Evolutionary conservation across 306 rosid genomes (phyloP), one percentile per base, ranked within the genome.

Genomic region (Lupinus albus): DNA sequence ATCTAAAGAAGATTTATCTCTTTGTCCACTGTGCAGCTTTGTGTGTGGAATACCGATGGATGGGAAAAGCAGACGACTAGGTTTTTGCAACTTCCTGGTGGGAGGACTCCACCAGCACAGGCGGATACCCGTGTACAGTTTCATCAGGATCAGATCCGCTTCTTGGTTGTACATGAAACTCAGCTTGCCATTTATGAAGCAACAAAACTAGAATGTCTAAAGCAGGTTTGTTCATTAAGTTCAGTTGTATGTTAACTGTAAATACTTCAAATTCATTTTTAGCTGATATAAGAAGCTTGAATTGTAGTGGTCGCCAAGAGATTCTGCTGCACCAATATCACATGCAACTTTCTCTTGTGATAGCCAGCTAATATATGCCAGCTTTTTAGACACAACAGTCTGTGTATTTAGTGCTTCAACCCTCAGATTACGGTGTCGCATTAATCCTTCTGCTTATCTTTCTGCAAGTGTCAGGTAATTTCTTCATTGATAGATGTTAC

Each of bases 101-200:
- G 98, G 66, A 86, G 93, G 79, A 80, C 93, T 42, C 84, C 89
- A 50, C 64, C 95, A 16, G 79, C 93, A 14, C 96, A 81, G 66
- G 82, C 98, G 3, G 98, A 92, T 73, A 92, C 98, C 3, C 96
- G 96, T n/a, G 98, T 92, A 59, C 98, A 89, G 79, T 92, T 92
- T 78, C 96, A 92, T 80, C 96, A 84, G 79, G 95, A 92, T 62
- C 98, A 87, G 85, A 74, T 76, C 6, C 89, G 81, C 81, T 87
- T 92, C 84, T 81, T 92, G 79, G 96, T 88, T 53, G 93, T 87
- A 74, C 98, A 92, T 65, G 98, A 92, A 85, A 92, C 93, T 73
- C 98, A 92, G 76, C 92, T 92, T 80, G 98, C 91, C 75, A 89
- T 92, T 41, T 87, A 84, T 64, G 98, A 92, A 65, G 86, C 98